A percentile compares a stretch with the other conserved stretches of the same genome.
Evolutionary conservation across 495 filamentous ascomycete species (phyloP).

Genomic region (Neurospora tetraspora): DNA sequence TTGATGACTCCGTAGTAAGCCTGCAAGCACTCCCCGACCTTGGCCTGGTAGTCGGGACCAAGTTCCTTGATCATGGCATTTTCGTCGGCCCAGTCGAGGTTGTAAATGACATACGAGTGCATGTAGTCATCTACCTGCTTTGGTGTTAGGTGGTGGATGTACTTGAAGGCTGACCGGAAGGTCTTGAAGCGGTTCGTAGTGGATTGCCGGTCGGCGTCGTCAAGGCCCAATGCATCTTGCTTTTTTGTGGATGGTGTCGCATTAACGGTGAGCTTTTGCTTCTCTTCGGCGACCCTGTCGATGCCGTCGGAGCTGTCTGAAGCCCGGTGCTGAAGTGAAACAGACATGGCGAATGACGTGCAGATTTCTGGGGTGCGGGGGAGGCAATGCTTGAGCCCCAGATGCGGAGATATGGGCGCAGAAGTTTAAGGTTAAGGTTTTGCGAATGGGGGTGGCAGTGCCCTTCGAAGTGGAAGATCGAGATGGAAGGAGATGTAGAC

Average conservation of each 20-base stretch:
- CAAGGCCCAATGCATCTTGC: slow-evolving; percentile 1
- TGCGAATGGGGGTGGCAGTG: not conserved
- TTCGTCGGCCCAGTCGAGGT: slow-evolving; percentile 53
- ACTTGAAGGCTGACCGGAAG: slow-evolving; percentile 46
- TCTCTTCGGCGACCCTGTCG: slow-evolving; percentile 13
- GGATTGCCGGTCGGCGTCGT: slow-evolving; percentile 33
- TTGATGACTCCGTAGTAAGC: slow-evolving; percentile 56
- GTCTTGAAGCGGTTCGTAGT: slow-evolving; percentile 45
- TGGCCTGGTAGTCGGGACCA: slow-evolving; percentile 48
- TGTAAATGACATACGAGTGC: slow-evolving; percentile 58
- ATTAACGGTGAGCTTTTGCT: slow-evolving; percentile 1
- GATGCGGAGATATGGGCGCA: not conserved
- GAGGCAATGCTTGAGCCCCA: not conserved
- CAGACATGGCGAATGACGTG: not conserved
- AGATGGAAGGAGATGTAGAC: not conserved
- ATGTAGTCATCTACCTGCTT: slow-evolving; percentile 56
- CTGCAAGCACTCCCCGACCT: slow-evolving; percentile 49
- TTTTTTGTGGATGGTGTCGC: not conserved
- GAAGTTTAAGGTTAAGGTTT: not conserved
- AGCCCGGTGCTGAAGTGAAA: slow-evolving; percentile 1
- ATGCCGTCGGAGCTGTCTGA: slow-evolving; percentile 11
- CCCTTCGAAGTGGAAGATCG: not conserved
- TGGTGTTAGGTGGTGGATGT: slow-evolving; percentile 45
- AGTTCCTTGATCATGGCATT: slow-evolving; percentile 45
- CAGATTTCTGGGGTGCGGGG: not conserved